Evolutionary conservation across 2,329 filamentous ascomycete genomes (phyloP).

Genomic region (Fusarium nanum): DNA sequence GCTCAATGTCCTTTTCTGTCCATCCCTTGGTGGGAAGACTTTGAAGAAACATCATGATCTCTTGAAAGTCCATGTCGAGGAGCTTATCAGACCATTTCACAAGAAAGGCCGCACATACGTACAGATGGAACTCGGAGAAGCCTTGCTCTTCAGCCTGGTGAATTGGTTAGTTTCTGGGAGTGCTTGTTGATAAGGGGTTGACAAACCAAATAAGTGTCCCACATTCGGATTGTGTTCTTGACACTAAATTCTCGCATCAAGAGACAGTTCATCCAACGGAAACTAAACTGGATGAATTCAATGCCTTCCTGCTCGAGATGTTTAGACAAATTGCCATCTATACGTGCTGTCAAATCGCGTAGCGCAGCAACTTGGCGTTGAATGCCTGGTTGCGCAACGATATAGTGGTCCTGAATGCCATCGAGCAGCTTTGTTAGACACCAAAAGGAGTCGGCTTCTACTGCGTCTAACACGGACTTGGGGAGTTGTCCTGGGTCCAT

Average conservation of each 20-base stretch:
- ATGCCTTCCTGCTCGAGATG: conserved; percentile 92
- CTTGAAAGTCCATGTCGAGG: conserved; percentile 96
- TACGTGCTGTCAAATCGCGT: conserved; percentile 89
- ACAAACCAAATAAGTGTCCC: conserved; percentile 97
- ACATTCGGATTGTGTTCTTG: conserved; percentile 97
- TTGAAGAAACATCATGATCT: conserved; percentile 99
- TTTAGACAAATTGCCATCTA: conserved; percentile 84
- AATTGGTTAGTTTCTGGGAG: background rate
- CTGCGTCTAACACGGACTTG: conserved; percentile 89
- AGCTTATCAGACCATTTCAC: conserved; percentile 98
- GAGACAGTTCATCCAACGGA: conserved; percentile 99
- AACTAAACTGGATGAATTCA: conserved; percentile 99
- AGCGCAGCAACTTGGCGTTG: conserved; percentile 91
- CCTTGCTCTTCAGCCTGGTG: conserved; percentile 93
- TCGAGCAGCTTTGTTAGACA: conserved; percentile 98
- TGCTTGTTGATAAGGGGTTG: background rate
- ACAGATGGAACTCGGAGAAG: conserved; percentile 97
- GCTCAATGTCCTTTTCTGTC: conserved; percentile 98
- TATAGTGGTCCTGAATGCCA: conserved; percentile 99
- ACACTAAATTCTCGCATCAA: conserved; percentile 98
- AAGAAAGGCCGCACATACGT: conserved; percentile 96
- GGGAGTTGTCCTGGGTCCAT: conserved; percentile 98
- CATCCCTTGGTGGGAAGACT: conserved; percentile 90
- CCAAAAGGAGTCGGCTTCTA: conserved; percentile 98
- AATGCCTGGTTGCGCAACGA: conserved; percentile 96